Evolutionary conservation across 352 stramenopile species (phyloP), one percentile per base, ranked within the genome.

Genomic region (Phytophthora colocasiae): DNA sequence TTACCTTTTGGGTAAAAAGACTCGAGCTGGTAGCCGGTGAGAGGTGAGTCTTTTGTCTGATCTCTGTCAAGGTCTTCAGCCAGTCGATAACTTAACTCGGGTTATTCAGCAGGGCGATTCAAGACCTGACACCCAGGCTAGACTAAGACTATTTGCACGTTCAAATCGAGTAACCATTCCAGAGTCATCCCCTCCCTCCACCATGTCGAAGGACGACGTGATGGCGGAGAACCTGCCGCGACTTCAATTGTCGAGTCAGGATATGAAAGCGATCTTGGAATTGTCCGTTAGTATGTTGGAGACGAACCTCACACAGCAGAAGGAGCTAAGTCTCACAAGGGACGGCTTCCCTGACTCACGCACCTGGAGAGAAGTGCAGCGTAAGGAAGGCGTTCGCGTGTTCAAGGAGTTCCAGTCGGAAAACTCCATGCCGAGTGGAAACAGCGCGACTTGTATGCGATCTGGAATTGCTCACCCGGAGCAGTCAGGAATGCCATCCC

Each of bases 261-360:
- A 68, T n/a, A 71, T 80, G 51, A 69, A 83, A 40, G 57, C 67
- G 10, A 76, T 84, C 6, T 57, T 69, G 32, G 73, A 77, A 54
- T 49, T 84, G 34, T 73, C 74, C 3, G 53, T 63, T 27, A 72
- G 47, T 44, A 65, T 81, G 10, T 52, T 81, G 26, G 62, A 81
- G 58, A 73, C 82, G n/a, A 83, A 83, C 38, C 46, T 90, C 26
- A 50, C 41, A 52, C 77, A 87, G 50, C 82, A 81, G 22, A 77
- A 83, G 47, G 55, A 71, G 39, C 67, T 86, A 10, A 60, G 63
- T 0, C 22, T 79, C 43, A 71, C 74, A 9, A 73, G 70, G 36
- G 63, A 81, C 31, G 71, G 77, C 2, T 69, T 85, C 24, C 63
- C 82, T 4, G 78, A 85, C 36, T 54, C 76, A n/a, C 50, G 58